These are phyloP conservation scores for Starmerella scarabaei DNA, from an alignment of 805 yeast genomes.

Conservation along the genomic window DNA sequence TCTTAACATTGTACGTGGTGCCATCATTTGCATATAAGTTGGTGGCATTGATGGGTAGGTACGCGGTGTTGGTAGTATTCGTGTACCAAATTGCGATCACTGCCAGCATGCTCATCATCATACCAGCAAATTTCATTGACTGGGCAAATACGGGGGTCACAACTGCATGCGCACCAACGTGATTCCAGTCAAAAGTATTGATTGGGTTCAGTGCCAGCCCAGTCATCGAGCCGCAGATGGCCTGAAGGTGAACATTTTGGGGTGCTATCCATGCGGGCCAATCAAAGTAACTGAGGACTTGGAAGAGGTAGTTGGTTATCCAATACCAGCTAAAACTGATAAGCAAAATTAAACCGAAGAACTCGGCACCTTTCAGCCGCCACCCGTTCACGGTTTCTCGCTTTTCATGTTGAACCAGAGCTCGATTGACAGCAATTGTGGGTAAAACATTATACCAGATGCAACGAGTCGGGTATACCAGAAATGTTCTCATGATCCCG, in stretches of 20 bases:
- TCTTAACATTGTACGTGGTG: slow-evolving; percentile 31
- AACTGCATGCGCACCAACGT: slow-evolving; percentile 27
- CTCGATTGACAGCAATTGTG: slow-evolving; percentile 42
- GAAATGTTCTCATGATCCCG: slow-evolving; percentile 42
- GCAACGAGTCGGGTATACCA: slow-evolving; percentile 34
- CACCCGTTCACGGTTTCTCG: slow-evolving; percentile 39
- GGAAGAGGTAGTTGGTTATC: slow-evolving; percentile 56
- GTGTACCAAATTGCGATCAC: slow-evolving; percentile 31
- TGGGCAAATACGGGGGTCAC: slow-evolving; percentile 35
- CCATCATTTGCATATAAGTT: slow-evolving; percentile 34
- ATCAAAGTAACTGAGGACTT: slow-evolving; percentile 48
- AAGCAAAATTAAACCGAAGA: slow-evolving; percentile 35
- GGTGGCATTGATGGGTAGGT: slow-evolving; percentile 39
- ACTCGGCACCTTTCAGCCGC: slow-evolving; percentile 41
- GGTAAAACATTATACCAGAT: slow-evolving; percentile 46
- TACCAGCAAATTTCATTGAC: slow-evolving; percentile 28
- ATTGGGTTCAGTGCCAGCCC: slow-evolving; percentile 36
- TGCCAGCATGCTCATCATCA: slow-evolving; percentile 27
- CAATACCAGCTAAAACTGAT: slow-evolving; percentile 46
- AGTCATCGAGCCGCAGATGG: slow-evolving; percentile 43
- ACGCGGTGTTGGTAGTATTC: slow-evolving; percentile 38
- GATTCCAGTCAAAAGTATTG: slow-evolving; percentile 36
- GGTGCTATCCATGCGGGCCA: slow-evolving; percentile 49
- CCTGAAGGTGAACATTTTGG: slow-evolving; percentile 46
- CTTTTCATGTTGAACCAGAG: slow-evolving; percentile 21